These are phyloP conservation scores for Mycena sanguinolenta DNA, from an alignment of 768 basidiomycete genomes.

Conservation along the genomic window DNA sequence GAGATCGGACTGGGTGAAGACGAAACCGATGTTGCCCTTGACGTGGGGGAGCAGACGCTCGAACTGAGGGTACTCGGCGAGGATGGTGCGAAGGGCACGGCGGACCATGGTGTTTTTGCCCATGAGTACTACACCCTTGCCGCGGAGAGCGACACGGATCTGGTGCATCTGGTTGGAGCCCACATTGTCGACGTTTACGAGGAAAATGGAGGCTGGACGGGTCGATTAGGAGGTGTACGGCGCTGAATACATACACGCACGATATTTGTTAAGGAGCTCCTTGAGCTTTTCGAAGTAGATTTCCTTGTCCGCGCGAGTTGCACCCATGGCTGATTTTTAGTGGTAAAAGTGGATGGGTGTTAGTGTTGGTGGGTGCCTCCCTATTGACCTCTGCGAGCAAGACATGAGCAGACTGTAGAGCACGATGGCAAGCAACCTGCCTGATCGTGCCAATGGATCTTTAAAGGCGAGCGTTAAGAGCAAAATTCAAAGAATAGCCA, in stretches of 20 bases:
- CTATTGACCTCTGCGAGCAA: conserved; percentile 84
- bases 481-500: conserved; percentile 31
- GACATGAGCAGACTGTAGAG: conserved; percentile 4
- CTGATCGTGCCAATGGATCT: conserved; percentile 92
- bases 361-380: conserved; percentile 78
- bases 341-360: conserved; percentile 40
- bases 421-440: conserved; percentile 52
- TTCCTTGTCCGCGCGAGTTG: conserved; percentile 89
- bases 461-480: conserved; percentile 81
- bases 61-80: conserved; percentile 91
- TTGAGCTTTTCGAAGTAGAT: conserved; percentile 94
- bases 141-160: conserved; percentile 95
- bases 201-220: conserved; percentile 91
- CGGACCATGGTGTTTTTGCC: conserved; percentile 99
- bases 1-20: conserved; percentile 93
- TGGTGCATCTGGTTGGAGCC: conserved; percentile 99
- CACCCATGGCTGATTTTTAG: conserved; percentile 82
- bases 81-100: conserved; percentile 93
- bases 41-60: conserved; percentile 97
- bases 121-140: conserved; percentile 97
- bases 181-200: conserved; percentile 99
- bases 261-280: conserved; percentile 90
- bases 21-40: conserved; percentile 99
- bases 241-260: conserved; percentile 63
- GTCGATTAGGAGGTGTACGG: conserved; percentile 8